Evolutionary conservation across 2,329 filamentous ascomycete genomes (phyloP).

Genomic region (Arthrocladium fulminans): DNA sequence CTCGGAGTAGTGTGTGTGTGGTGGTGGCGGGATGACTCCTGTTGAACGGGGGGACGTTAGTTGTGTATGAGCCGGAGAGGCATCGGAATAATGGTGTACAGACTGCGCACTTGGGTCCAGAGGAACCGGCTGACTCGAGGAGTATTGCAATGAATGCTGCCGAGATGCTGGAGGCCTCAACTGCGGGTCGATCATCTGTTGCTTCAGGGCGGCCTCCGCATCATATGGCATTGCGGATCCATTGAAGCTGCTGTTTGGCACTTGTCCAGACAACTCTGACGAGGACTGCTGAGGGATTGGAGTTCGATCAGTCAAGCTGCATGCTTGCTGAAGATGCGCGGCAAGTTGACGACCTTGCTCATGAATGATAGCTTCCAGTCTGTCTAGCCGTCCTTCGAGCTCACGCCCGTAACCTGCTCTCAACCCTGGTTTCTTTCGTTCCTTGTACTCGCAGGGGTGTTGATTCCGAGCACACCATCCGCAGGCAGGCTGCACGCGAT

Average conservation of each 20-base stretch:
- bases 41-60: conserved; percentile 21
- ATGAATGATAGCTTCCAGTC: conserved; percentile 37
- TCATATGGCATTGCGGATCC: conserved; percentile 11
- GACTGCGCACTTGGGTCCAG: conserved; percentile 10
- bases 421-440: conserved; percentile 60
- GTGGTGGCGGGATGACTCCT: not conserved
- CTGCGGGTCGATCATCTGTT: conserved; percentile 18
- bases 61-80: conserved; percentile 6
- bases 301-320: conserved; percentile 12
- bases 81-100: conserved; percentile 19
- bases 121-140: conserved; percentile 5
- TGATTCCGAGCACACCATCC: conserved; percentile 63
- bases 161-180: conserved; percentile 13
- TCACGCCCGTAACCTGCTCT: conserved; percentile 55
- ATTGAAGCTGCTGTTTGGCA: conserved; percentile 7
- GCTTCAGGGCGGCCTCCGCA: conserved; percentile 14
- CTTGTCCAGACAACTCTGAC: not conserved
- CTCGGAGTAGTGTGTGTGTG: conserved; percentile 1
- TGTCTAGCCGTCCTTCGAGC: conserved; percentile 48
- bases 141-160: conserved; percentile 18
- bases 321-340: conserved; percentile 21
- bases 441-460: conserved; percentile 59
- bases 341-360: conserved; percentile 20
- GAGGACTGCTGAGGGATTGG: conserved; percentile 10
- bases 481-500: conserved; percentile 52